Evolutionary conservation across 805 yeast genomes (phyloP).

Genomic region (Peterozyma toletana): DNA sequence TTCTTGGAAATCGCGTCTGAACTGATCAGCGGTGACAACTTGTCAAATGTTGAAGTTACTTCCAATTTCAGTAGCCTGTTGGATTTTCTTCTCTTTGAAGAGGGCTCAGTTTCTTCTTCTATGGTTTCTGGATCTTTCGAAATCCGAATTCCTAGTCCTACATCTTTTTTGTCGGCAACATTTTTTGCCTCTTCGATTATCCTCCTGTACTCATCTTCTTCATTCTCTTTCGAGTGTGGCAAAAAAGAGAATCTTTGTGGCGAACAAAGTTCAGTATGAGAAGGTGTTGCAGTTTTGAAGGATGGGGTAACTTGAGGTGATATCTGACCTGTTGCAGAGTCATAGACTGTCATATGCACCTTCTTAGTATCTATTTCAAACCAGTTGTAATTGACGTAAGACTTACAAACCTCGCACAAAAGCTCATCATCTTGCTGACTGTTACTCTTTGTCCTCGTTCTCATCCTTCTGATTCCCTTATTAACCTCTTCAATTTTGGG

Average conservation of each 20-base stretch:
- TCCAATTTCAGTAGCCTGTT: slow-evolving; percentile 1
- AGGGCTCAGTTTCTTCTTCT: not conserved
- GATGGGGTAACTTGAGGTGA: slow-evolving; percentile 21
- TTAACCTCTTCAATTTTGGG: slow-evolving; percentile 11
- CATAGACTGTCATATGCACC: slow-evolving; percentile 1
- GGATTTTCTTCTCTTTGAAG: slow-evolving; percentile 4
- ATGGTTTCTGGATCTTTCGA: slow-evolving; percentile 1
- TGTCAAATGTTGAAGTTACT: slow-evolving; percentile 6
- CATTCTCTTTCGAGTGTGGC: slow-evolving; percentile 7
- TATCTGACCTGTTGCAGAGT: slow-evolving; percentile 15
- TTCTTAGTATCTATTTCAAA: slow-evolving; percentile 26
- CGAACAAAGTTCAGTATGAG: not conserved
- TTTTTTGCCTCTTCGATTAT: slow-evolving; percentile 16
- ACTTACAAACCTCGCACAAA: slow-evolving; percentile 41
- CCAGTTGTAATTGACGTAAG: slow-evolving; percentile 41
- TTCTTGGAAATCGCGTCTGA: not conserved
- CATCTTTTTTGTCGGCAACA: not conserved
- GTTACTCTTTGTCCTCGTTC: slow-evolving; percentile 12
- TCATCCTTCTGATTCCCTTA: slow-evolving; percentile 15
- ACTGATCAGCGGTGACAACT: slow-evolving; percentile 3
- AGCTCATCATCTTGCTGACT: slow-evolving; percentile 27
- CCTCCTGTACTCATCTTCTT: slow-evolving; percentile 17
- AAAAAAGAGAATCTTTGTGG: not conserved
- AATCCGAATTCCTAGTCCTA: not conserved
- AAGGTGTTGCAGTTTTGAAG: not conserved